Conservation (phyloP, 2,329 filamentous ascomycete genomes). For the Coccinonectria pachysandricola region DNA sequence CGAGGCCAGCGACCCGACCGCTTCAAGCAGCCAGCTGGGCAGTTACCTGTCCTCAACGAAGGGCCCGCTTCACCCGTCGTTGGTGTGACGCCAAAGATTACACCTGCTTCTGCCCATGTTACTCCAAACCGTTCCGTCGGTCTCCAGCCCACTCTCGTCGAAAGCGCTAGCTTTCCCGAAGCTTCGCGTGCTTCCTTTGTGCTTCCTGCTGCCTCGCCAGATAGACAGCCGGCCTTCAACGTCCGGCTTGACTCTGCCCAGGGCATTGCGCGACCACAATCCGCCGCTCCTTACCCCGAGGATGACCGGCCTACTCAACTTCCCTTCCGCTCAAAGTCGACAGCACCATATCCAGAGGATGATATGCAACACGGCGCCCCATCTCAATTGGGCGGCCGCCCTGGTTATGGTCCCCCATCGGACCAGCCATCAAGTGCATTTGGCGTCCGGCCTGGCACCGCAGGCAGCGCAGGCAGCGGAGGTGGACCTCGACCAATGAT, state of each 20-base stretch:
- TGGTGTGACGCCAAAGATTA: no score
- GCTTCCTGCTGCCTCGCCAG: constrained; percentile 15
- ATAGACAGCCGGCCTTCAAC: constrained; percentile 40
- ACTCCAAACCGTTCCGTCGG: constrained; percentile 28
- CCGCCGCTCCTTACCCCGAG: constrained; percentile 59
- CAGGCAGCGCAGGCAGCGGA: no score
- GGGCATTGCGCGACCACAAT: constrained; percentile 34
- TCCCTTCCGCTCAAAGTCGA: constrained; percentile 38
- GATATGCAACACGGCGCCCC: constrained; percentile 27
- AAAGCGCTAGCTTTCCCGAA: constrained; percentile 36
- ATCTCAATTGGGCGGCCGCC: constrained; percentile 34
- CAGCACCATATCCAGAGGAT: constrained; percentile 62
- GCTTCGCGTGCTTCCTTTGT: constrained; percentile 31
- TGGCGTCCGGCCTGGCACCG: constrained; percentile 38
- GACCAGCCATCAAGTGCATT: constrained; percentile 43
- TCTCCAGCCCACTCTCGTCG: constrained; percentile 27
- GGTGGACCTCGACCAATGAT: constrained; percentile 25
- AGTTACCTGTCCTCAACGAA: constrained; percentile 42
- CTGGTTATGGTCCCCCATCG: constrained; percentile 38
- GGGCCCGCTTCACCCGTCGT: no score
- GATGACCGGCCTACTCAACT: constrained; percentile 47
- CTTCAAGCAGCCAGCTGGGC: constrained; percentile 40
- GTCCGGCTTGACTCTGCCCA: constrained; percentile 33
- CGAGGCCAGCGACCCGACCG: constrained; percentile 50
- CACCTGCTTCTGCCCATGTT: constrained; percentile 11